These are phyloP conservation scores for Amphibolis antarctica DNA, from an alignment of 106 monocot species.

Conservation along the genomic window DNA sequence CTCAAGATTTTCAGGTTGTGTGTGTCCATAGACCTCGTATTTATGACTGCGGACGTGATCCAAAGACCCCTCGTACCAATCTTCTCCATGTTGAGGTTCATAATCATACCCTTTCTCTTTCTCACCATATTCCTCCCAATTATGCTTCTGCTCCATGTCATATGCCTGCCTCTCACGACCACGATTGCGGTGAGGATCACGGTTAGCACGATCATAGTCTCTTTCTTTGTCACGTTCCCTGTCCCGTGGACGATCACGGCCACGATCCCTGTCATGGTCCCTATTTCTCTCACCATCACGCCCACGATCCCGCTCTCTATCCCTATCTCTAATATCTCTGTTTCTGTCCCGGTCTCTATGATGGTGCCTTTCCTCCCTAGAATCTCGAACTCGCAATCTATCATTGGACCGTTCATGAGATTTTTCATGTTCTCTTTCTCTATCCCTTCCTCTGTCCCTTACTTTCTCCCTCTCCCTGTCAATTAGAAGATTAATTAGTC, in stretches of 20 bases:
- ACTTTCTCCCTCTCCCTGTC: conserved; percentile 54
- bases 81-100: conserved; percentile 8
- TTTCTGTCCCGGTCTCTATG: conserved; percentile 16
- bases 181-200: conserved; percentile 11
- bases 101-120: conserved; percentile 5
- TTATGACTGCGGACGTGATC: not conserved
- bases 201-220: conserved; percentile 15
- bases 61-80: conserved; percentile 6
- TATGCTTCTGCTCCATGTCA: not conserved
- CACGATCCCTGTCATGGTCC: conserved; percentile 8
- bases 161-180: conserved; percentile 1
- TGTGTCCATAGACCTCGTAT: conserved; percentile 2
- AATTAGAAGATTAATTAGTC: not conserved
- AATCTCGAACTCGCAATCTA: conserved; percentile 15
- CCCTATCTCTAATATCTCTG: conserved; percentile 16
- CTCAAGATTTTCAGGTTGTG: not conserved
- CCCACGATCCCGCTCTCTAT: conserved; percentile 10
- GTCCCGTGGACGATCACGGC: conserved; percentile 14
- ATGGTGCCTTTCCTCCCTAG: conserved; percentile 17
- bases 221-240: conserved; percentile 17
- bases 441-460: conserved; percentile 50
- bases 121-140: conserved; percentile 1
- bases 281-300: conserved; percentile 6
- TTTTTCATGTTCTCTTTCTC: conserved; percentile 35
- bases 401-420: no score